phyloP scores from a whole-genome alignment of 805 yeast genomes.

The Sungouiella blattae region DNA sequence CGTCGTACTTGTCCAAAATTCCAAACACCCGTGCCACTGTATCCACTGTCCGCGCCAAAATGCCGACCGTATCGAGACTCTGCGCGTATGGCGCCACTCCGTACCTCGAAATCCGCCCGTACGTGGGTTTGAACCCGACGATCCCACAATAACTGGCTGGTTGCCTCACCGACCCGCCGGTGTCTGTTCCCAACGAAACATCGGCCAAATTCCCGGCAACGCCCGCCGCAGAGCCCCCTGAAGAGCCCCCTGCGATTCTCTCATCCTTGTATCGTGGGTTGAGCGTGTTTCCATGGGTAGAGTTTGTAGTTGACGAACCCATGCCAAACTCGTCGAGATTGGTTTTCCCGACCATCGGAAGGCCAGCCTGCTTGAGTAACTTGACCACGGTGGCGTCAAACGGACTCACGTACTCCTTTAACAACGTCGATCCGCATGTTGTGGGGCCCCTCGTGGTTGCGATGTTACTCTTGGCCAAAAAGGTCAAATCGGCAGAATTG shows the following conservation, averaged over 20 bases:
- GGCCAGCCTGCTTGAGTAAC: slow-evolving; percentile 52
- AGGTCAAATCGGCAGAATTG: too few species aligned
- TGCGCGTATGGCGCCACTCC: slow-evolving; percentile 94
- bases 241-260: slow-evolving; percentile 76
- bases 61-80: slow-evolving; percentile 90
- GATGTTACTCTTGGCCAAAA: slow-evolving; percentile 71
- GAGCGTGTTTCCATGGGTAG: slow-evolving; percentile 52
- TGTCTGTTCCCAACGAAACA: slow-evolving; percentile 88
- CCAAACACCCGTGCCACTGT: slow-evolving; percentile 47
- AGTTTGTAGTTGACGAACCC: slow-evolving; percentile 73
- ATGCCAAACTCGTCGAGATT: slow-evolving; percentile 97
- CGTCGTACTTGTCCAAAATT: slow-evolving; percentile 59
- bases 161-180: slow-evolving; percentile 93
- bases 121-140: slow-evolving; percentile 88
- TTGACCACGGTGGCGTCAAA: slow-evolving; percentile 72
- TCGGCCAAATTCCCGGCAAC: slow-evolving; percentile 71
- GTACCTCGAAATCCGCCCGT: slow-evolving; percentile 87
- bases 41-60: slow-evolving; percentile 52
- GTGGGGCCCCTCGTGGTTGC: slow-evolving; percentile 61
- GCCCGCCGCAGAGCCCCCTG: slow-evolving; percentile 95
- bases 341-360: slow-evolving; percentile 67
- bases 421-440: slow-evolving; percentile 72
- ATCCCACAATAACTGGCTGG: slow-evolving; percentile 89
- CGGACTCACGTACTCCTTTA: slow-evolving; percentile 65
- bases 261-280: slow-evolving; percentile 40